phyloP scores from a whole-genome alignment of 1,284 basidiomycete species.

The Ustilago xerochloae region DNA sequence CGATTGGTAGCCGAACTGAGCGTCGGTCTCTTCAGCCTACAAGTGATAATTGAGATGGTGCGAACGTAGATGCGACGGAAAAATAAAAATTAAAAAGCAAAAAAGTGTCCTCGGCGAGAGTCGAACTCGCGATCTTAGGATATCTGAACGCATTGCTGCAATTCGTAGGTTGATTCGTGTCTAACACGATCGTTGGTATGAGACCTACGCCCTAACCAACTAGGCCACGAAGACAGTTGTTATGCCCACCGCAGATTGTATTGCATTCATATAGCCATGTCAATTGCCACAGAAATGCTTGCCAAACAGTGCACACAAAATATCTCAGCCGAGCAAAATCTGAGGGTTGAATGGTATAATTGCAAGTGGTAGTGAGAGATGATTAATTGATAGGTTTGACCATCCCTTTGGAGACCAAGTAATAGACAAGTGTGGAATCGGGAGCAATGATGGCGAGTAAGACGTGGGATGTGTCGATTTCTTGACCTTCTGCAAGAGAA shows the following conservation, averaged over 20 bases:
- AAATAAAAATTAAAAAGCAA: background rate
- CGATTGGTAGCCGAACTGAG: no score
- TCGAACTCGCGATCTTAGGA: constrained; percentile 55
- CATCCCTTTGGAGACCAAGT: constrained; percentile 59
- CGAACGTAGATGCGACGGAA: no score
- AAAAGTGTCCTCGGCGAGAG: constrained; percentile 45
- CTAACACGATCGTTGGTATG: constrained; percentile 44
- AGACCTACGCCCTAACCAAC: constrained; percentile 54
- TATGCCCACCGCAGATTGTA: background rate
- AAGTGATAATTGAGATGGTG: no score
- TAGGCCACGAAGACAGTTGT: constrained; percentile 43
- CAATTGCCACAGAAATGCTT: no score
- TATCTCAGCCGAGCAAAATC: background rate
- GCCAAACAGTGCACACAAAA: no score
- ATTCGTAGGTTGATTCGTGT: constrained; percentile 37
- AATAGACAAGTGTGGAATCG: constrained; percentile 65
- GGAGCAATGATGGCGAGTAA: constrained; percentile 61
- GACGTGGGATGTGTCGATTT: constrained; percentile 39
- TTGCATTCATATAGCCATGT: background rate
- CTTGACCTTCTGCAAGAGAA: background rate
- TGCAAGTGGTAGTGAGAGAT: background rate
- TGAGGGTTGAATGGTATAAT: background rate
- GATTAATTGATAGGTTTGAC: constrained; percentile 64
- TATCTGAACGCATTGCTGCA: constrained; percentile 17
- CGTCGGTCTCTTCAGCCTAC: background rate